Percentiles rank a stretch among this genome's conserved stretches.
Conservation (phyloP, 2,329 filamentous ascomycete species). For the Polytolypa hystricis region DNA sequence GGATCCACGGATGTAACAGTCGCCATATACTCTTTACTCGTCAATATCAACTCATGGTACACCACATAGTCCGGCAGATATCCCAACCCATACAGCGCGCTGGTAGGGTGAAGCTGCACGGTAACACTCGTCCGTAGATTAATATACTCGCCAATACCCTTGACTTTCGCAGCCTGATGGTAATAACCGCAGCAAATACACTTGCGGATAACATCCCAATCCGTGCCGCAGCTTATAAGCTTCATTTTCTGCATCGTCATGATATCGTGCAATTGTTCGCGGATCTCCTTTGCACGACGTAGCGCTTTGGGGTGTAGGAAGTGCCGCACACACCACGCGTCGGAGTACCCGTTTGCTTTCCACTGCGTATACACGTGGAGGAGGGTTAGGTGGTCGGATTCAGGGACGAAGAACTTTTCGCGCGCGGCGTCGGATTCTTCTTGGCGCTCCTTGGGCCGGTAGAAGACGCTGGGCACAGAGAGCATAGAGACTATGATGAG, state of each 20-base stretch:
- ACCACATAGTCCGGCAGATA: conserved; percentile 95
- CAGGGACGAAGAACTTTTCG: conserved; percentile 97
- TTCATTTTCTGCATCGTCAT: conserved; percentile 89
- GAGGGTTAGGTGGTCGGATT: conserved; percentile 92
- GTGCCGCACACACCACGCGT: conserved; percentile 85
- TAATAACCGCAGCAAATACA: conserved; percentile 98
- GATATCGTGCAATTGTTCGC: conserved; percentile 86
- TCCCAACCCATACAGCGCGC: conserved; percentile 80
- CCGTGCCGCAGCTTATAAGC: conserved; percentile 79
- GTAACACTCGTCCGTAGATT: conserved; percentile 91
- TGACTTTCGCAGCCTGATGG: conserved; percentile 91
- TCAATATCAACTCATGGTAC: conserved; percentile 95
- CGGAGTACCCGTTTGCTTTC: conserved; percentile 79
- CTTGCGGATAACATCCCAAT: conserved; percentile 91
- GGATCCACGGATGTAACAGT: conserved; percentile 94
- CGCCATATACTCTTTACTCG: conserved; percentile 95
- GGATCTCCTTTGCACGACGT: conserved; percentile 81
- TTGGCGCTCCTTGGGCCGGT: conserved; percentile 88
- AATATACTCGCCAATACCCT: conserved; percentile 94
- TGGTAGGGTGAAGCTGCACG: conserved; percentile 89
- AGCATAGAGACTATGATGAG: conserved; percentile 97
- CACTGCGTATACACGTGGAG: conserved; percentile 94
- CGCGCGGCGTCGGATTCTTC: conserved; percentile 92
- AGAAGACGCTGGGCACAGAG: conserved; percentile 92
- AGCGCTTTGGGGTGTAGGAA: conserved; percentile 94